A percentile compares a stretch with the other conserved stretches of the same genome.
Conservation (phyloP, 352 stramenopile species). For the Phytophthora sansomeana region DNA sequence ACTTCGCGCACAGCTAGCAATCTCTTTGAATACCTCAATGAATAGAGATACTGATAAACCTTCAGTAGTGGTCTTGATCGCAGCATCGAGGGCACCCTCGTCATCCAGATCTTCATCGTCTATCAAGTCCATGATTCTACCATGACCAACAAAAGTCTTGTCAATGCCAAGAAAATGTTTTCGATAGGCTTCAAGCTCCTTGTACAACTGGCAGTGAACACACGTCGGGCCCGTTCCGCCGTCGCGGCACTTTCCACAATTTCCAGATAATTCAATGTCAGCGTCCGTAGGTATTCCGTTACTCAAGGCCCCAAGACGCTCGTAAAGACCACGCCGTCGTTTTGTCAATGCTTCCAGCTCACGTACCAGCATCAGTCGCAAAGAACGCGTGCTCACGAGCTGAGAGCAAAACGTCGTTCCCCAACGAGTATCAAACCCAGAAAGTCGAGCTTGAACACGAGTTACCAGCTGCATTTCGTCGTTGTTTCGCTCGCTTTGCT, state of each 20-base stretch:
- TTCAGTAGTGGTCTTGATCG: conserved; percentile 6
- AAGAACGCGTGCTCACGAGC: conserved; percentile 52
- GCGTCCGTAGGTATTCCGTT: conserved; percentile 39
- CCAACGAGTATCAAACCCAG: conserved; percentile 57
- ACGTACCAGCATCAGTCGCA: conserved; percentile 57
- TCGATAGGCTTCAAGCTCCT: conserved; percentile 63
- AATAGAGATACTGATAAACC: conserved; percentile 42
- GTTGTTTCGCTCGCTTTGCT: conserved; percentile 27
- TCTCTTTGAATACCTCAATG: conserved; percentile 71
- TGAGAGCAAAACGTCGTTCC: conserved; percentile 49
- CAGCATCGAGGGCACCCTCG: conserved; percentile 2
- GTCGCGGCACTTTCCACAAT: conserved; percentile 73
- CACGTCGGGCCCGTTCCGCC: conserved; percentile 63
- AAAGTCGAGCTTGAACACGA: conserved; percentile 54
- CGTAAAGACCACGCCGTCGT: conserved; percentile 40
- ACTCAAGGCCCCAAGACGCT: conserved; percentile 54
- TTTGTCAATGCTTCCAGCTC: conserved; percentile 59
- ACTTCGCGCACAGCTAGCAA: conserved; percentile 39
- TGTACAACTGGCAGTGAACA: conserved; percentile 72
- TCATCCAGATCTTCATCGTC: conserved; percentile 22
- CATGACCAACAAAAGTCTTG: conserved; percentile 28
- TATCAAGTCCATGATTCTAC: conserved; percentile 18
- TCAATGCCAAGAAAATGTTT: conserved; percentile 69
- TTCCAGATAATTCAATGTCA: conserved; percentile 70
- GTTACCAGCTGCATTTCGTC: conserved; percentile 42